phyloP scores from a whole-genome alignment of 306 rosid species.

The Delonix regia region DNA sequence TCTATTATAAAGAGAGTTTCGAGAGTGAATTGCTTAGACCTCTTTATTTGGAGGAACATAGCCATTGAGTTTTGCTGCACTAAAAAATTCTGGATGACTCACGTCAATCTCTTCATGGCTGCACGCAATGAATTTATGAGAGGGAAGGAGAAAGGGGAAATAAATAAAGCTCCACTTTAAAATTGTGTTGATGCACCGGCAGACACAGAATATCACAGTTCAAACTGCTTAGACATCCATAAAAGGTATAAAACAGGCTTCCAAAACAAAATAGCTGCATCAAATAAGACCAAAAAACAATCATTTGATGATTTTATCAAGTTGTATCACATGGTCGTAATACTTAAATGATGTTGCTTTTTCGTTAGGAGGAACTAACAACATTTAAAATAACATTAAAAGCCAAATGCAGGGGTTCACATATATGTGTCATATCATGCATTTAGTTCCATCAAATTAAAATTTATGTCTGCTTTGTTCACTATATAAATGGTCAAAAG shows the following conservation, averaged over 20 bases:
- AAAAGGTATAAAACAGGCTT: neutral
- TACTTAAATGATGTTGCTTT: neutral
- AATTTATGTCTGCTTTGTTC: conserved; percentile 7
- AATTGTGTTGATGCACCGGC: neutral
- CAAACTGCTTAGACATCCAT: neutral
- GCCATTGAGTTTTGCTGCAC: conserved; percentile 78
- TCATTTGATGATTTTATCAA: neutral
- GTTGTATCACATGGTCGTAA: neutral
- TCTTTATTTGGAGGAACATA: conserved; percentile 91
- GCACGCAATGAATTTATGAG: conserved; percentile 44
- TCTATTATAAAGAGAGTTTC: conserved; percentile 30
- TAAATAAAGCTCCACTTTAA: conserved; percentile 1
- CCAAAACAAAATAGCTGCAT: conserved; percentile 8
- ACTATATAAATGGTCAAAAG: conserved; percentile 18
- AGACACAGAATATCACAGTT: neutral
- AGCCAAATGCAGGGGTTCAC: conserved; percentile 5
- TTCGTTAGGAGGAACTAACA: conserved; percentile 16
- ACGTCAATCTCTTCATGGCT: conserved; percentile 99
- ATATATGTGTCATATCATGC: conserved; percentile 15
- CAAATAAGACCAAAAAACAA: conserved; percentile 20
- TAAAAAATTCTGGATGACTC: conserved; percentile 95
- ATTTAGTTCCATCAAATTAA: neutral
- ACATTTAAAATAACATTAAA: neutral
- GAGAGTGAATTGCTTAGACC: conserved; percentile 49
- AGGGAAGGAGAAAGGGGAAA: neutral